A percentile compares a stretch with the other conserved stretches of the same genome.
Evolutionary conservation across 352 stramenopile species (phyloP).

Genomic region (Phytophthora idaei): DNA sequence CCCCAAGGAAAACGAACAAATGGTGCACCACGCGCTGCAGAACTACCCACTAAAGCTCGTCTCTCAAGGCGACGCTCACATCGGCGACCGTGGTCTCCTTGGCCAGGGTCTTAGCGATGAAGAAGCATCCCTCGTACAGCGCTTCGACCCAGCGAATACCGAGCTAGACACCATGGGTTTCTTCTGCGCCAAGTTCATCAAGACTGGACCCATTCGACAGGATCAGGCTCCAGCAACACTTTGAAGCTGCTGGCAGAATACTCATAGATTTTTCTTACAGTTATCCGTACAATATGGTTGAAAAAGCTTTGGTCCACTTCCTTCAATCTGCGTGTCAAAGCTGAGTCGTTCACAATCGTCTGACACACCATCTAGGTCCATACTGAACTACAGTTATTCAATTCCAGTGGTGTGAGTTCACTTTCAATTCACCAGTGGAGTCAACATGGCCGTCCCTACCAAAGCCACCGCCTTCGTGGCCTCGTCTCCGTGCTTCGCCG

Average conservation of each 20-base stretch:
- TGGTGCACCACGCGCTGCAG: slow-evolving; percentile 90
- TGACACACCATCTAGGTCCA: neutral
- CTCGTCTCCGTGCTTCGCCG: slow-evolving; percentile 60
- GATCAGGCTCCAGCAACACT: neutral
- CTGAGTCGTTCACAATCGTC: neutral
- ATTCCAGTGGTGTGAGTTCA: slow-evolving; percentile 25
- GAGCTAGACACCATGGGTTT: slow-evolving; percentile 93
- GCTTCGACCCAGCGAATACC: slow-evolving; percentile 87
- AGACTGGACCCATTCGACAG: slow-evolving; percentile 65
- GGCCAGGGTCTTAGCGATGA: slow-evolving; percentile 76
- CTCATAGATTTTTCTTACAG: neutral
- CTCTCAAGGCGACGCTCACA: slow-evolving; percentile 48
- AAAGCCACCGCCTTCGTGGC: slow-evolving; percentile 71
- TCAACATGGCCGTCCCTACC: slow-evolving; percentile 65
- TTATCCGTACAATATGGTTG: no score
- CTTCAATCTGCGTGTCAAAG: neutral
- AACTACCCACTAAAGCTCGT: slow-evolving; percentile 88
- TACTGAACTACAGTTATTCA: slow-evolving; percentile 16
- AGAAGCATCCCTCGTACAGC: slow-evolving; percentile 78
- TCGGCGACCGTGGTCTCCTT: slow-evolving; percentile 73
- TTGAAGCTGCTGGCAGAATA: slow-evolving; percentile 1
- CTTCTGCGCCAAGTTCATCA: slow-evolving; percentile 94
- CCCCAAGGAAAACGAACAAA: slow-evolving; percentile 92
- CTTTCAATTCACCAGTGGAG: slow-evolving; percentile 2
- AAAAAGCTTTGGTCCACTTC: neutral